Conservation (phyloP, 345 rosid genomes). For the Theobroma cacao region DNA sequence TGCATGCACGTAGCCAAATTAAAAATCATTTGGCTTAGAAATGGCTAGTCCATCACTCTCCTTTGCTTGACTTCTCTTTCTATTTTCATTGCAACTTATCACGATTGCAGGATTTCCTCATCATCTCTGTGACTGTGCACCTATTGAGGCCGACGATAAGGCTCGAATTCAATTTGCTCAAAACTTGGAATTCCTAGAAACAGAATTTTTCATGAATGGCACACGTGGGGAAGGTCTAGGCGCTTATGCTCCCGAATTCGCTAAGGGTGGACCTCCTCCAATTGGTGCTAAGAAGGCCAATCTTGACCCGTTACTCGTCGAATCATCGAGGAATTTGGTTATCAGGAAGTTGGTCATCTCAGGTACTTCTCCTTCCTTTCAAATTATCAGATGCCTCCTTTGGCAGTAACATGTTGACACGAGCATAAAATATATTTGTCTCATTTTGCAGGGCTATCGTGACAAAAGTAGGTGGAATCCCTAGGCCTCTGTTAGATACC, state of each 20-base stretch:
- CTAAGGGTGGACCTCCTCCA: constrained; percentile 62
- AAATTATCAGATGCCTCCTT: not conserved
- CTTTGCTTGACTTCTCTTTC: not conserved
- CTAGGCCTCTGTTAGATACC: constrained; percentile 53
- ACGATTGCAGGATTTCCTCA: not conserved
- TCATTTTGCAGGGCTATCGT: constrained; percentile 49
- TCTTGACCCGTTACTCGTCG: constrained; percentile 38
- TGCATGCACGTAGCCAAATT: not conserved
- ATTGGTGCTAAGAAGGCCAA: constrained; percentile 49
- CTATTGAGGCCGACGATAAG: constrained; percentile 33
- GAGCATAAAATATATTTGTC: not conserved
- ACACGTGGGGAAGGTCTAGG: constrained; percentile 61
- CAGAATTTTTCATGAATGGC: constrained; percentile 53
- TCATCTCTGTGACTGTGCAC: constrained; percentile 20
- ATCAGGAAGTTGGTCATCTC: constrained; percentile 69
- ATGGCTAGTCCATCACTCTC: constrained; percentile 6
- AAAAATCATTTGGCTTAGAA: not conserved
- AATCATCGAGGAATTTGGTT: constrained; percentile 61
- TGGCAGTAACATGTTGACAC: not conserved
- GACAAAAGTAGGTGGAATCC: constrained; percentile 48
- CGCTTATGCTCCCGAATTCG: constrained; percentile 29
- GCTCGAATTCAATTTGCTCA: constrained; percentile 49
- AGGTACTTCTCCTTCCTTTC: constrained; percentile 34
- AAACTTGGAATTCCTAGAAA: constrained; percentile 64
- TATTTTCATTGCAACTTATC: not conserved